These are phyloP conservation scores for Talaromyces pinophilus DNA, from an alignment of 2,329 filamentous ascomycete genomes.

Conservation along the genomic window DNA sequence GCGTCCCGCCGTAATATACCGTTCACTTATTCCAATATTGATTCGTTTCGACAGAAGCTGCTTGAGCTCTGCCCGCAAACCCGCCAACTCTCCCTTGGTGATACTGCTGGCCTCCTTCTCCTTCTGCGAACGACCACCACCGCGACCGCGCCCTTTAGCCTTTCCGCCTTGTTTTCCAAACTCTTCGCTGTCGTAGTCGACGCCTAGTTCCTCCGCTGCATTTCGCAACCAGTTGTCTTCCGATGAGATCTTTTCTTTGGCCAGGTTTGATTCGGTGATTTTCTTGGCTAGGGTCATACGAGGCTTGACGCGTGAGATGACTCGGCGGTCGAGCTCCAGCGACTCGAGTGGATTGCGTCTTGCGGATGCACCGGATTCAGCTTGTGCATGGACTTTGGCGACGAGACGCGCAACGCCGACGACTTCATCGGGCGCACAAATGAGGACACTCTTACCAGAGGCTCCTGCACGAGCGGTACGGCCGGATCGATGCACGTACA, in stretches of 20 bases:
- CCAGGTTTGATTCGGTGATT: conserved; percentile 77
- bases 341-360: conserved; percentile 64
- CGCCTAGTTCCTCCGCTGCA: conserved; percentile 87
- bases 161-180: conserved; percentile 66
- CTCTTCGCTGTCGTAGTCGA: conserved; percentile 90
- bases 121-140: conserved; percentile 71
- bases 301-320: conserved; percentile 74
- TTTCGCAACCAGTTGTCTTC: conserved; percentile 82
- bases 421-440: conserved; percentile 91
- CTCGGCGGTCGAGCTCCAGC: conserved; percentile 77
- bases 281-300: conserved; percentile 80
- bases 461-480: conserved; percentile 83
- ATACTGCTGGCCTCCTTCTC: conserved; percentile 68
- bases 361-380: conserved; percentile 52
- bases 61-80: conserved; percentile 70
- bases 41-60: conserved; percentile 70
- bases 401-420: conserved; percentile 79
- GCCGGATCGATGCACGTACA: conserved; percentile 93
- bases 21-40: conserved; percentile 84
- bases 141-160: conserved; percentile 70
- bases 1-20: conserved; percentile 78
- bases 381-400: conserved; percentile 75
- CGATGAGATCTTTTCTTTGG: conserved; percentile 81
- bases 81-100: conserved; percentile 72
- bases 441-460: conserved; percentile 77